Evolutionary conservation across 2,329 filamentous ascomycete species (phyloP).

Genomic region (Penicillium sp.): DNA sequence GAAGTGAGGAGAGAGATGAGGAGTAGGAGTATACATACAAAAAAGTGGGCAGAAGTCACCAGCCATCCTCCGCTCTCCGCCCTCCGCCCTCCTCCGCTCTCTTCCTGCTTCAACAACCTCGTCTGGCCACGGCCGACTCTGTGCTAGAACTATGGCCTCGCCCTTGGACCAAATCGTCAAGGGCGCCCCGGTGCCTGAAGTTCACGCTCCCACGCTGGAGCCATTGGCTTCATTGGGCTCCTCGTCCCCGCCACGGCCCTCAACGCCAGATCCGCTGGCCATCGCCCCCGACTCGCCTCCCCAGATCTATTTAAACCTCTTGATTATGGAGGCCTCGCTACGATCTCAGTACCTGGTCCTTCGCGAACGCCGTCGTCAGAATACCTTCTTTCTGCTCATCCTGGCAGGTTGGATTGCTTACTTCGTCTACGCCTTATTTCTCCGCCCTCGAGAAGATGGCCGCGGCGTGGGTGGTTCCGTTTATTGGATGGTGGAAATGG

Average conservation of each 20-base stretch:
- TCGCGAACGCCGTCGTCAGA: conserved; percentile 83
- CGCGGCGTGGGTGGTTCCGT: conserved; percentile 87
- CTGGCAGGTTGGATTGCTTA: conserved; percentile 79
- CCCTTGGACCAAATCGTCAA: conserved; percentile 88
- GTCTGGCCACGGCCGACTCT: conserved; percentile 32
- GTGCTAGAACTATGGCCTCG: conserved; percentile 59
- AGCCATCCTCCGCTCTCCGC: conserved; percentile 14
- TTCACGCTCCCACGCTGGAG: conserved; percentile 30
- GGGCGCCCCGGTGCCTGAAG: conserved; percentile 70
- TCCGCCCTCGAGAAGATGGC: conserved; percentile 95
- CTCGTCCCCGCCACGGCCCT: conserved; percentile 52
- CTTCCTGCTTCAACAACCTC: conserved; percentile 29
- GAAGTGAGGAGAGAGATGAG: background rate
- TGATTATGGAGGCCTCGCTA: conserved; percentile 93
- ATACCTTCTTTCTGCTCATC: conserved; percentile 87
- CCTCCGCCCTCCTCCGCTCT: conserved; percentile 1
- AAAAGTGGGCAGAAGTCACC: no score
- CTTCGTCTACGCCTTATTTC: conserved; percentile 88
- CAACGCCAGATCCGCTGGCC: conserved; percentile 70
- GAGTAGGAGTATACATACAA: background rate
- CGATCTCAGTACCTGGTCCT: conserved; percentile 91
- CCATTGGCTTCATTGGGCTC: conserved; percentile 35
- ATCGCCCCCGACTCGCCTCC: conserved; percentile 87
- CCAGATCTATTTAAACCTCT: conserved; percentile 96
- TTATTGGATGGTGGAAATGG: conserved; percentile 93